A percentile compares a stretch with the other conserved stretches of the same genome.
These are phyloP conservation scores for Solanum paucissectum DNA, from an alignment of 257 asterid genomes.

Conservation along the genomic window DNA sequence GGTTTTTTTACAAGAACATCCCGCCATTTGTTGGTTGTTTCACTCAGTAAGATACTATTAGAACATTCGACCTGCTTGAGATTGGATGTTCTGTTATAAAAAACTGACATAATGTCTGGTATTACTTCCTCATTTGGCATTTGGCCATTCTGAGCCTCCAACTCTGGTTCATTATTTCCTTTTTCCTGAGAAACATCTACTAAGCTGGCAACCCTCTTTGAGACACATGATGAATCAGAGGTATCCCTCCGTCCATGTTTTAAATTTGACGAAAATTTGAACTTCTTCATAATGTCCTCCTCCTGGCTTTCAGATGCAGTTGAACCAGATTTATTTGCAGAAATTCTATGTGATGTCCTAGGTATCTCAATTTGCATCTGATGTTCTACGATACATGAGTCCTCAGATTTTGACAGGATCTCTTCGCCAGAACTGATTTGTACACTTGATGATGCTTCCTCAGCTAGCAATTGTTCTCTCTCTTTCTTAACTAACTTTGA, in stretches of 20 bases:
- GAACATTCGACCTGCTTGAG: conserved; percentile 1
- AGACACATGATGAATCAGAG: neutral
- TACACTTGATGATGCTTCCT: neutral
- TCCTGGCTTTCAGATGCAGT: neutral
- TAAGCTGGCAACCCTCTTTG: neutral
- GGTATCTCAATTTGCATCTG: neutral
- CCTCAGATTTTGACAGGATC: neutral
- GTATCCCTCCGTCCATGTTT: neutral
- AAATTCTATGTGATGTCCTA: neutral
- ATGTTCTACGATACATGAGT: neutral
- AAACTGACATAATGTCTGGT: neutral
- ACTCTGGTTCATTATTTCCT: neutral
- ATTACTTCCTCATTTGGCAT: neutral
- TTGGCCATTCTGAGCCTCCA: conserved; percentile 5
- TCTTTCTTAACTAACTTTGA: neutral
- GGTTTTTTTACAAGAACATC: conserved; percentile 1
- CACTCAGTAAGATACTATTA: neutral
- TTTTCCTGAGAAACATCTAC: conserved; percentile 1
- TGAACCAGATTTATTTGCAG: neutral
- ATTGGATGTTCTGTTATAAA: neutral
- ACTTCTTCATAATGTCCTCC: neutral
- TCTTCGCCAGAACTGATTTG: neutral
- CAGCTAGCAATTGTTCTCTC: neutral
- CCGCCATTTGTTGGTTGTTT: neutral
- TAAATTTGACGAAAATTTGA: neutral